These are phyloP conservation scores for Orychophragmus violaceus DNA, from an alignment of 345 rosid species.

Conservation along the genomic window DNA sequence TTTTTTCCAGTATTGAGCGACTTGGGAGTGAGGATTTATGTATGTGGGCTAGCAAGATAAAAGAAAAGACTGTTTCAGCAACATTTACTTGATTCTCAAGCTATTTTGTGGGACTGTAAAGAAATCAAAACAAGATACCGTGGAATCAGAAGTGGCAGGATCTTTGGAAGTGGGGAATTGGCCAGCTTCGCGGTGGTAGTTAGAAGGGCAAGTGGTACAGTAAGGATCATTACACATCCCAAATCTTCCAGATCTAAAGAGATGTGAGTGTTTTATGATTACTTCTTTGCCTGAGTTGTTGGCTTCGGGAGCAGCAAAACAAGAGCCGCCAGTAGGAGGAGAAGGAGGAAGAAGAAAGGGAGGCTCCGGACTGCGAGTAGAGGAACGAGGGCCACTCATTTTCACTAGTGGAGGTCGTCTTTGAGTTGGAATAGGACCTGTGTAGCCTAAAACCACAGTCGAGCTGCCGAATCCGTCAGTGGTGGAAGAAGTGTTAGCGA, in stretches of 20 bases:
- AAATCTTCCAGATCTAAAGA: conserved; percentile 72
- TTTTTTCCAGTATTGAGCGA: conserved; percentile 65
- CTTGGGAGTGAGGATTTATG: conserved; percentile 74
- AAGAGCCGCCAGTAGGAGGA: conserved; percentile 29
- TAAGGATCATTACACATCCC: conserved; percentile 92
- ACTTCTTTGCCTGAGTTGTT: conserved; percentile 38
- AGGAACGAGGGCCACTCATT: conserved; percentile 65
- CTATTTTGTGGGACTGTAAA: background rate
- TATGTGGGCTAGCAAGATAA: conserved; percentile 51
- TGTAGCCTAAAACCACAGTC: conserved; percentile 48
- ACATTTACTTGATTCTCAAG: background rate
- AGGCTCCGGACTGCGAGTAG: conserved; percentile 33
- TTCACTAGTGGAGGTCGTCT: conserved; percentile 46
- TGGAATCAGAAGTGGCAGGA: conserved; percentile 51
- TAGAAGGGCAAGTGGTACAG: conserved; percentile 82
- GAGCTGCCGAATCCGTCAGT: conserved; percentile 43
- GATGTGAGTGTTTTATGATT: conserved; percentile 55
- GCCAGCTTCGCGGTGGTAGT: conserved; percentile 40
- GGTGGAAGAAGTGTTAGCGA: conserved; percentile 44
- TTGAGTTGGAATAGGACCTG: conserved; percentile 76
- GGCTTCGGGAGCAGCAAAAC: conserved; percentile 35
- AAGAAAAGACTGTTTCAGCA: conserved; percentile 3
- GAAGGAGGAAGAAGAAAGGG: too few relatives aligned
- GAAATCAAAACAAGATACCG: conserved; percentile 23
- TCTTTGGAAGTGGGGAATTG: conserved; percentile 34